These are phyloP conservation scores for Euphorbia peplus DNA, from an alignment of 345 rosid species.

Conservation along the genomic window DNA sequence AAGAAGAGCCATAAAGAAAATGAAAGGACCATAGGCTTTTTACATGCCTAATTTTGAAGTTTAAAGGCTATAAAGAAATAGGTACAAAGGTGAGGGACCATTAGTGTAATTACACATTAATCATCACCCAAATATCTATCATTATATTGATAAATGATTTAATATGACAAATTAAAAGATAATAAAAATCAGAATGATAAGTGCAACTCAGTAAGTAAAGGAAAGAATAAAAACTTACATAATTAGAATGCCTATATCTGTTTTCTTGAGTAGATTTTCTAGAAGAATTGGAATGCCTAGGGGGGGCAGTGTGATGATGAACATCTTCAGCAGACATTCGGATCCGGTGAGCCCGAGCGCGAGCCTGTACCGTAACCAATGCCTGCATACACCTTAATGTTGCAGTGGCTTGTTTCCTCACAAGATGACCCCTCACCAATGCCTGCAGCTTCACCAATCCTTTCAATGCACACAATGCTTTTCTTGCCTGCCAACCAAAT, in stretches of 20 bases:
- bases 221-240: conserved; percentile 32
- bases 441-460: conserved; percentile 38
- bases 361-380: conserved; percentile 25
- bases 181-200: no score
- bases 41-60: no score
- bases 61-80: no score
- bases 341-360: conserved; percentile 57
- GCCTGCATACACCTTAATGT: conserved; percentile 36
- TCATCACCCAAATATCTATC: no score
- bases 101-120: no score
- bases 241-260: conserved; percentile 32
- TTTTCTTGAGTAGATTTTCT: conserved; percentile 48
- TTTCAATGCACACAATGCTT: conserved; percentile 71
- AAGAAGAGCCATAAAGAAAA: no score
- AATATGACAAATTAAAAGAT: no score
- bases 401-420: conserved; percentile 34
- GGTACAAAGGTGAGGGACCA: no score
- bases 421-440: conserved; percentile 33
- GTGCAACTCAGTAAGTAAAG: not conserved
- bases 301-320: conserved; percentile 40
- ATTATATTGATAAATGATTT: no score
- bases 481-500: conserved; percentile 58
- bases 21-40: no score
- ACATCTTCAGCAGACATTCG: conserved; percentile 46
- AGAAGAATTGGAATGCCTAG: conserved; percentile 44